Base-by-base conservation (phyloP, 1,139 yeast genomes). In the Suhomyces bribrorum region DNA sequence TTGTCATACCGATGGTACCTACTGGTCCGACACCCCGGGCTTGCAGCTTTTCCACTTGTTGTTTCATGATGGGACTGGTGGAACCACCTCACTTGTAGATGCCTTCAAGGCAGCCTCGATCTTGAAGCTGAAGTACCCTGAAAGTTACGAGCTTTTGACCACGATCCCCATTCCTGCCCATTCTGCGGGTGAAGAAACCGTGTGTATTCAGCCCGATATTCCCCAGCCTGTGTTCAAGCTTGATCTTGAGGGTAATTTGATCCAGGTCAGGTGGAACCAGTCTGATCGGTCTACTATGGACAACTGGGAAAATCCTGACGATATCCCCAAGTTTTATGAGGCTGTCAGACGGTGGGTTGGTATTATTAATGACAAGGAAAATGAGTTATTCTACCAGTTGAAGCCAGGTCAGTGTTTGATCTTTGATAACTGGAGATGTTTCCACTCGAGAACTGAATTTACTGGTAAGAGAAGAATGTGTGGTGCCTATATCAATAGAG, bases 21-120 rank as follows among this genome's bases (percentile, higher is more conserved):
- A 84, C 55, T 84, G 88, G 86, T 73, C 82, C 12, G 85, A 83
- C 45, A 79, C 89, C 1, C 89, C 90, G 0, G 89, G 88, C 0
- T 65, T 84, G 38, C 90, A 84, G 56, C 64, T 83, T 42, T 83
- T 84, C 65, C 92, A 84, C 54, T 64, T 83, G 46, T 67, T 84
- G 38, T 74, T 64, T 48, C 84, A 79, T 47, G 83, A 80, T 37
- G 90, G 90, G 7, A 62, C 64, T 22, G 92, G 90, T n/a, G 92
- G 90, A 1, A 77, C 81, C 32, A 80, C 88, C 2, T 79, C 86
- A 26, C 65, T 84, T 40, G 85, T 80, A 25, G 90, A 84, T 58
- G 83, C 86, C 0, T 82, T 83, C 61, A 65, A 74, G 43, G 79
- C 84, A 50, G 89, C 89, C 1, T 52, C 71, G 38, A 61, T 67